Evolutionary conservation across 495 filamentous ascomycete species (phyloP), one percentile per base, ranked within the genome.

Genomic region (Talaromyces trachyspermus): DNA sequence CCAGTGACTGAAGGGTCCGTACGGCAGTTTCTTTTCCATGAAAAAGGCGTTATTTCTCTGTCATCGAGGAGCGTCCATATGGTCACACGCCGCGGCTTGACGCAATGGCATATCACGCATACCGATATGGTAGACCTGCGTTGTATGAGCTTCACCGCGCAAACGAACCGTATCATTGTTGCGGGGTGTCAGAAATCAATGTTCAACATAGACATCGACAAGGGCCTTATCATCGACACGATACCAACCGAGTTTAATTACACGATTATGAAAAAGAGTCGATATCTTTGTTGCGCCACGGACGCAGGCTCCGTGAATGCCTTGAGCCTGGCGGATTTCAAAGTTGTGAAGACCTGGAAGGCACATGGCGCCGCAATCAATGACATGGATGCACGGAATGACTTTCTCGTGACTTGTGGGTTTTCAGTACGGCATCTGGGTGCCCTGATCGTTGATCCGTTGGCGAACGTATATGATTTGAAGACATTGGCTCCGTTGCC

Each of bases 401-500:
- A 95, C 57, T 88, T 88, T 50, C 76, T 97, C 23, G 82, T 96
- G 15, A 96, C 90, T 19, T 99, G 92, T 62, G 92, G 92, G n/a
- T 92, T 86, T 60, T 91, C 89, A 1, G 72, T 83, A 14, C 80
- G 88, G 53, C 79, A 78, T 27, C 63, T 80, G 20, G 77, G 75
- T 4, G 65, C 73, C 8, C 70, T 71, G 35, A 86, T 89, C 60
- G 81, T 92, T 1, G 92, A 97, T 57, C 84, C 87, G 2, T 76
- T 95, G 39, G 89, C 95, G 44, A 95, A 95, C 51, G 88, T 96
- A 12, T 99, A 88, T 54, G 89, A 96, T 59, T 68, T 99, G 20
- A 94, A 90, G 62, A 92, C 85, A 39, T 73, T 95, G 62, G 69
- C 76, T 15, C 84, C 88, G 7, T 74, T 96, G 53, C 83, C 88